Evolutionary conservation across 1,284 basidiomycete genomes (phyloP).

Genomic region (Austroboletus rostrupii): DNA sequence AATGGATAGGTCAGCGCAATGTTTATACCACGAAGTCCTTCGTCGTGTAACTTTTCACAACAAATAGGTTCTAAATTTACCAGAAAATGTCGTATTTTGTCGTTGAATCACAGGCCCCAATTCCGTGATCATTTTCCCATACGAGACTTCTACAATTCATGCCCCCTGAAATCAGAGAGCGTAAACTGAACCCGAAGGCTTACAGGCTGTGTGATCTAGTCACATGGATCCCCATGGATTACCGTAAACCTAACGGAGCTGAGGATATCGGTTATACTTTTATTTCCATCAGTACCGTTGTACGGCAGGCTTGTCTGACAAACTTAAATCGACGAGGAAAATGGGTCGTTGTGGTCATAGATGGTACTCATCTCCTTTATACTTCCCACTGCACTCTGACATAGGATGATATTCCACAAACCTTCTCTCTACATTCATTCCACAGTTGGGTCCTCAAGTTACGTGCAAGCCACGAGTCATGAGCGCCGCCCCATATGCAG

Average conservation of each 20-base stretch:
- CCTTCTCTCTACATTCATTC: slow-evolving; percentile 26
- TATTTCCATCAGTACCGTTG: slow-evolving; percentile 16
- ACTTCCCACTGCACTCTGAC: background rate
- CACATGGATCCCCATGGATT: slow-evolving; percentile 14
- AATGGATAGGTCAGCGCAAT: background rate
- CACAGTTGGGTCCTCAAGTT: slow-evolving; percentile 20
- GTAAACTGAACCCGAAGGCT: background rate
- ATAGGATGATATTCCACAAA: slow-evolving; percentile 20
- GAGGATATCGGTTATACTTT: slow-evolving; percentile 5
- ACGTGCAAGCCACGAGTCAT: slow-evolving; percentile 21
- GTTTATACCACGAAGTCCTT: background rate
- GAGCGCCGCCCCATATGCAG: slow-evolving; percentile 14
- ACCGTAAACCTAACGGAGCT: slow-evolving; percentile 1
- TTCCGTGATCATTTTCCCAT: background rate
- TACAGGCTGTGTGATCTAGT: slow-evolving; percentile 4
- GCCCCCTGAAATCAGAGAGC: background rate
- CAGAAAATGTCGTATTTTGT: background rate
- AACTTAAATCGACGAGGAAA: slow-evolving; percentile 18
- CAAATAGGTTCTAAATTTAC: background rate
- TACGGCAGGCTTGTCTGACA: slow-evolving; percentile 21
- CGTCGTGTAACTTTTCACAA: background rate
- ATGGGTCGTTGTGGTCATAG: background rate
- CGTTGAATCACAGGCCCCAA: background rate
- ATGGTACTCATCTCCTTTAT: slow-evolving; percentile 1
- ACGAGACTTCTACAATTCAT: background rate